These are phyloP conservation scores for Atkinsonella texensis DNA, from an alignment of 2,329 filamentous ascomycete genomes.

Conservation along the genomic window DNA sequence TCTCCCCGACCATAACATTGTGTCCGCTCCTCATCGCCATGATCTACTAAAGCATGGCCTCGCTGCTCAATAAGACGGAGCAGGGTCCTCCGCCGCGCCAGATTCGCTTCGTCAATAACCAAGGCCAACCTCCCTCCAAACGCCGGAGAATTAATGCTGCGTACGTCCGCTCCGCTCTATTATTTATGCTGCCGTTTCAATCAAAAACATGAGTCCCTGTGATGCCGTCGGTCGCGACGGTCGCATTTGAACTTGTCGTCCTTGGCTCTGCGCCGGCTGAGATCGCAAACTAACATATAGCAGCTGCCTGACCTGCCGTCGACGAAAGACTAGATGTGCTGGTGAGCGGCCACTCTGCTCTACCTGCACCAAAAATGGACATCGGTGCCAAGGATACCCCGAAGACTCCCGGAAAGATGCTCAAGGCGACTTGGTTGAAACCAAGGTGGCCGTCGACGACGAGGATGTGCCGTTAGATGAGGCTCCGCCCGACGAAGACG, in stretches of 20 bases:
- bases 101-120: conserved; percentile 72
- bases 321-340: conserved; percentile 63
- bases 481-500: conserved; percentile 4
- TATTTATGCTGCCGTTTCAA: background rate
- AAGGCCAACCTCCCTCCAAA: conserved; percentile 70
- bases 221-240: background rate
- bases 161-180: conserved; percentile 32
- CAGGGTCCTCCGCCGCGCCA: conserved; percentile 33
- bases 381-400: conserved; percentile 56
- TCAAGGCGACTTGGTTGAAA: conserved; percentile 10
- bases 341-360: conserved; percentile 61
- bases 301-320: conserved; percentile 62
- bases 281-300: background rate
- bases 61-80: conserved; percentile 29
- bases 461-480: conserved; percentile 8
- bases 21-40: conserved; percentile 18
- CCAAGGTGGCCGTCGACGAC: conserved; percentile 10
- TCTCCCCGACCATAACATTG: background rate
- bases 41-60: conserved; percentile 30
- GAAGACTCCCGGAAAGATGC: conserved; percentile 37
- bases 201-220: background rate
- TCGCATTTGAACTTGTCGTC: background rate
- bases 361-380: conserved; percentile 60
- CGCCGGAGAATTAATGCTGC: conserved; percentile 68
- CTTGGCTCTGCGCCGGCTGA: background rate